Base-by-base conservation (phyloP, 345 rosid species). In the Noccaea bulbosa region DNA sequence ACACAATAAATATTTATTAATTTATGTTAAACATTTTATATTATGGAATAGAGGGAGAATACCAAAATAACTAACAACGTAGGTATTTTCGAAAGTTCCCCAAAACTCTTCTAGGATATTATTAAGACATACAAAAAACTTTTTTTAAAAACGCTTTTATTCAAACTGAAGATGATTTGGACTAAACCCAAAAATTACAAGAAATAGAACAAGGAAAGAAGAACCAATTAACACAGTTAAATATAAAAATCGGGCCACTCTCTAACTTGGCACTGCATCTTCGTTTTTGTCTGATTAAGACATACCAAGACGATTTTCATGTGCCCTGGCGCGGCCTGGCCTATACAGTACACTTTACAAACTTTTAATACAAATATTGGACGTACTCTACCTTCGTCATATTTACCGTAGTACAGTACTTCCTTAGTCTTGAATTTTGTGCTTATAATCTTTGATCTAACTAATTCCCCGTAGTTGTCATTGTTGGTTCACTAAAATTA, bases 251-350 rank as follows among this genome's bases (percentile, higher is more conserved):
- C 3, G 34, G 22, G 46, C 40, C 68, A 40, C 62, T 51, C 54
- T 71, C 69, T 17, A 71, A 43, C 37, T 41, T 60, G 27, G 41
- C 7, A 60, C 68, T 61, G 8, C 47, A 70, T 60, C 68, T 60
- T 70, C 53, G 37, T 40, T 61, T 61, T 50, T 70, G 75, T 50
- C 37, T 70, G 68, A 32, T 61, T 41, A 50, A 50, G 67, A 59
- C 34, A 48, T 45, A 35, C 14, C 10, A 40, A 51, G 53, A 34
- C 68, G 40, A 30, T 49, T 60, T 17, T 12, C 37, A 60, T 40
- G 53, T 15, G 20, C 9, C 9, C 57, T 20, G 22, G 22, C 2
- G 22, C 22, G 22, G 22, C 22, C 22, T 20, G 22, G 22, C 22
- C 22, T 57, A 17, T 20, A 9, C 11, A 5, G 9, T 48, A 20